Conservation (phyloP, 2,329 filamentous ascomycete species). For the Lasiodiplodia sp. region DNA sequence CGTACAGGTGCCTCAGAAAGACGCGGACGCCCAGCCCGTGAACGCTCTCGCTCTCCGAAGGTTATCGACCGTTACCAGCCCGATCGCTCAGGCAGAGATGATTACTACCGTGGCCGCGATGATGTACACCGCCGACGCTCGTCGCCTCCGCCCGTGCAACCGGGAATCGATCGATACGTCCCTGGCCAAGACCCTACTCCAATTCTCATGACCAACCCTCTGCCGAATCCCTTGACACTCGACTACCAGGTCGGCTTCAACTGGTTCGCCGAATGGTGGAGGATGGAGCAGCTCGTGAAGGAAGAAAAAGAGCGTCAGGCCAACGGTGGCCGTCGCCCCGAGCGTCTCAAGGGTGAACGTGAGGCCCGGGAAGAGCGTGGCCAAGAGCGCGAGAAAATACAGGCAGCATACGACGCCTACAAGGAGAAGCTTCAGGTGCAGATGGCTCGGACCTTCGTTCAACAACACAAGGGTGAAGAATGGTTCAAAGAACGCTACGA, state of each 20-base stretch:
- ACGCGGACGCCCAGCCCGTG: slow-evolving; percentile 42
- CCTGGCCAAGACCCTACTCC: slow-evolving; percentile 71
- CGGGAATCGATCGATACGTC: slow-evolving; percentile 85
- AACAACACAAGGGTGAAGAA: slow-evolving; percentile 91
- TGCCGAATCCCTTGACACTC: slow-evolving; percentile 74
- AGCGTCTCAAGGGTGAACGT: slow-evolving; percentile 66
- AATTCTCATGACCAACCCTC: slow-evolving; percentile 66
- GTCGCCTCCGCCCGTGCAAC: slow-evolving; percentile 65
- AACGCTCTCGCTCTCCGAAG: slow-evolving; percentile 74
- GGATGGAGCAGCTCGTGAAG: slow-evolving; percentile 80
- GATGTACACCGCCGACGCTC: slow-evolving; percentile 66
- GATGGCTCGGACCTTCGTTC: slow-evolving; percentile 89
- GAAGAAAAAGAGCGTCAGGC: slow-evolving; percentile 77
- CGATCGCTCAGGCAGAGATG: slow-evolving; percentile 69
- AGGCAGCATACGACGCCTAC: slow-evolving; percentile 71
- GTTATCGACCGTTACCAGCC: slow-evolving; percentile 81
- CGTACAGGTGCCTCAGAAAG: slow-evolving; percentile 9
- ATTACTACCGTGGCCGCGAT: slow-evolving; percentile 69
- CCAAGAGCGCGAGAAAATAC: slow-evolving; percentile 79
- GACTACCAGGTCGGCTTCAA: slow-evolving; percentile 85
- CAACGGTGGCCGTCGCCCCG: slow-evolving; percentile 68
- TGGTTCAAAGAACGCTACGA: slow-evolving; percentile 98
- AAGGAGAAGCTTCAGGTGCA: slow-evolving; percentile 70
- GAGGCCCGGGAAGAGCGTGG: slow-evolving; percentile 77
- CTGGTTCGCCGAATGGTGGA: slow-evolving; percentile 88